phyloP scores from a whole-genome alignment of 1,139 yeast species.

The Candida albicans region DNA sequence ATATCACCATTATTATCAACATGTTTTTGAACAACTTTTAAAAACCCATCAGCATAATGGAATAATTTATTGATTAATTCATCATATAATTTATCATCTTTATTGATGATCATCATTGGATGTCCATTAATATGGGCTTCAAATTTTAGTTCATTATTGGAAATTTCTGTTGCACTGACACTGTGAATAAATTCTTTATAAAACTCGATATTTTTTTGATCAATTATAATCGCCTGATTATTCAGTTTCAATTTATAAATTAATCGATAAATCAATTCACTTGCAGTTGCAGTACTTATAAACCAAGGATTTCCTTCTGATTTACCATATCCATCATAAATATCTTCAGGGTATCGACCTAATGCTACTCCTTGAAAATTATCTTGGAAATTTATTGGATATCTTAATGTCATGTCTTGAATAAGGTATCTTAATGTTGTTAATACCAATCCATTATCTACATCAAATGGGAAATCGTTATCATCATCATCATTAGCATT shows the following conservation, averaged over 20 bases:
- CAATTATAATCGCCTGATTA: slow-evolving; percentile 27
- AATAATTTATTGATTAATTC: slow-evolving; percentile 48
- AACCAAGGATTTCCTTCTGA: slow-evolving; percentile 96
- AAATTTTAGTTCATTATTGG: slow-evolving; percentile 17
- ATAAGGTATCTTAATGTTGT: slow-evolving; percentile 61
- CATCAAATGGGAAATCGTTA: slow-evolving; percentile 53
- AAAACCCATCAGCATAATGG: slow-evolving; percentile 71
- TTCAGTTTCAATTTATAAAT: slow-evolving; percentile 26
- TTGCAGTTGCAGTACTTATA: slow-evolving; percentile 77
- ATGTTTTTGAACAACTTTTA: slow-evolving; percentile 71
- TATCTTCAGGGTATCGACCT: slow-evolving; percentile 93
- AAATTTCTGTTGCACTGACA: slow-evolving; percentile 5
- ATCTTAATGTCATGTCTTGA: slow-evolving; percentile 66
- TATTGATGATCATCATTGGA: slow-evolving; percentile 27
- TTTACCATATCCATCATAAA: slow-evolving; percentile 75
- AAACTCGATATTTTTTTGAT: slow-evolving; percentile 28
- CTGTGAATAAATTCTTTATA: slow-evolving; percentile 26
- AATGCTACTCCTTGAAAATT: slow-evolving; percentile 64
- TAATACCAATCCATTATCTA: slow-evolving; percentile 53
- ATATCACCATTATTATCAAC: slow-evolving; percentile 71
- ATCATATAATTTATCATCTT: slow-evolving; percentile 47
- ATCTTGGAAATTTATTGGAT: slow-evolving; percentile 64
- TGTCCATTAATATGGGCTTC: slow-evolving; percentile 35
- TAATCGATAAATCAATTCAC: slow-evolving; percentile 53
- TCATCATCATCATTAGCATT: slow-evolving; percentile 19